phyloP scores from a whole-genome alignment of 202 grass and related monocot genomes.

The Setaria viridis region DNA sequence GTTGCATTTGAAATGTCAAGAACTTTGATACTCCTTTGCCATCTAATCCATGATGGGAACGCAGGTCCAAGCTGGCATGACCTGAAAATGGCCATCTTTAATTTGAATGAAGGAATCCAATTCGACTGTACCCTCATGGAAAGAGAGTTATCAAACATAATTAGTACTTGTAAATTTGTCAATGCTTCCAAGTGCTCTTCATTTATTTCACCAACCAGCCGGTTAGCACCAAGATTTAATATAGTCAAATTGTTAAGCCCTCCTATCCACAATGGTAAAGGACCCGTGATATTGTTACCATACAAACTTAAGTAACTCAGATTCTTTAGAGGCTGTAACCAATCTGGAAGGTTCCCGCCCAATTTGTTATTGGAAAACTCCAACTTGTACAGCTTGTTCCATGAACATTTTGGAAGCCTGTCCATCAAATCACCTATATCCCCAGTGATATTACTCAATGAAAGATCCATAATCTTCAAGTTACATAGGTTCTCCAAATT shows the following conservation, averaged over 20 bases:
- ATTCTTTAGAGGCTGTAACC: not conserved
- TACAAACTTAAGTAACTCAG: not conserved
- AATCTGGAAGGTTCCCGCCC: not conserved
- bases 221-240: slow-evolving; percentile 2
- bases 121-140: not conserved
- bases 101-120: not conserved
- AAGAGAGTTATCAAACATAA: not conserved
- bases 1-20: not conserved
- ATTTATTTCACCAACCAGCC: not conserved
- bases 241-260: not conserved
- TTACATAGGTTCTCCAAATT: not conserved
- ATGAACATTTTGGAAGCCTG: not conserved
- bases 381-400: not conserved
- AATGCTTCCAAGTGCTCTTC: not conserved
- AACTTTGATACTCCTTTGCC: not conserved
- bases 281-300: not conserved
- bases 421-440: not conserved
- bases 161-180: not conserved
- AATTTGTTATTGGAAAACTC: not conserved
- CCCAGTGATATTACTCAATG: not conserved
- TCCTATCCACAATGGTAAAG: not conserved
- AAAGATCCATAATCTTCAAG: not conserved
- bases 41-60: not conserved
- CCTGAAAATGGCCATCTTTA: not conserved
- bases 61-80: too few relatives aligned